Percentiles rank a stretch among this genome's conserved stretches.
Evolutionary conservation across 352 stramenopile species (phyloP).

Genomic region (Pythium phragmitis): DNA sequence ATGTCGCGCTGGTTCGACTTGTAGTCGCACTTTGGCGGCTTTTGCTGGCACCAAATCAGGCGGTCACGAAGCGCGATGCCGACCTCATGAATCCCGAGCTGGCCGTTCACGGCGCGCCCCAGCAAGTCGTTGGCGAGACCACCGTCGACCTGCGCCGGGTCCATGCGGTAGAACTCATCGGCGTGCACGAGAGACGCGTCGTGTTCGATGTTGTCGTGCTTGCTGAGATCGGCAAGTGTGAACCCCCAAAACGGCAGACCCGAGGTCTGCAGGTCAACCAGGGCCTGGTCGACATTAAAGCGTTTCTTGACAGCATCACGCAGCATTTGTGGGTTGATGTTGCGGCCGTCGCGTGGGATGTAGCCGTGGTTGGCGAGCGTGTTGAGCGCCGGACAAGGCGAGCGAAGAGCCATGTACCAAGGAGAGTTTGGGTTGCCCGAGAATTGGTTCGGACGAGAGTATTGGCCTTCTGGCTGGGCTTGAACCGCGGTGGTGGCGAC

Average conservation of each 20-base stretch:
- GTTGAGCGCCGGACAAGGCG: constrained; percentile 49
- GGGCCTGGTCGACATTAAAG: constrained; percentile 36
- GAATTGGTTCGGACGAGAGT: neutral
- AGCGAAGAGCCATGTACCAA: constrained; percentile 6
- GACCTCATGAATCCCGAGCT: constrained; percentile 10
- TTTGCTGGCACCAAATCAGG: constrained; percentile 6
- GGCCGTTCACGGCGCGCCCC: constrained; percentile 8
- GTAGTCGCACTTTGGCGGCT: constrained; percentile 9
- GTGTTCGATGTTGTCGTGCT: constrained; percentile 49
- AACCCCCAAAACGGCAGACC: constrained; percentile 31
- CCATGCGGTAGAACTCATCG: constrained; percentile 33
- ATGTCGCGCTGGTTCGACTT: neutral
- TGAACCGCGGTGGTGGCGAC: neutral
- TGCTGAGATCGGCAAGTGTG: constrained; percentile 40
- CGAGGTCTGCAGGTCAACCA: constrained; percentile 31
- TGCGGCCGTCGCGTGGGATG: constrained; percentile 30
- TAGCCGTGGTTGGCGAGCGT: constrained; percentile 49
- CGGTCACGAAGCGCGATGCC: constrained; percentile 7
- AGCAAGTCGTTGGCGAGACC: constrained; percentile 34
- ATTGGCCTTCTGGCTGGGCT: neutral
- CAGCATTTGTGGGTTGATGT: constrained; percentile 27
- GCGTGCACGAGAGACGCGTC: constrained; percentile 25
- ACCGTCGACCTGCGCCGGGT: constrained; percentile 32
- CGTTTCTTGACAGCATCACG: constrained; percentile 31
- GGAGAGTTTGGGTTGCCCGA: no score